phyloP scores from a whole-genome alignment of 2,329 filamentous ascomycete genomes.

The Pseudocercospora eumusae region DNA sequence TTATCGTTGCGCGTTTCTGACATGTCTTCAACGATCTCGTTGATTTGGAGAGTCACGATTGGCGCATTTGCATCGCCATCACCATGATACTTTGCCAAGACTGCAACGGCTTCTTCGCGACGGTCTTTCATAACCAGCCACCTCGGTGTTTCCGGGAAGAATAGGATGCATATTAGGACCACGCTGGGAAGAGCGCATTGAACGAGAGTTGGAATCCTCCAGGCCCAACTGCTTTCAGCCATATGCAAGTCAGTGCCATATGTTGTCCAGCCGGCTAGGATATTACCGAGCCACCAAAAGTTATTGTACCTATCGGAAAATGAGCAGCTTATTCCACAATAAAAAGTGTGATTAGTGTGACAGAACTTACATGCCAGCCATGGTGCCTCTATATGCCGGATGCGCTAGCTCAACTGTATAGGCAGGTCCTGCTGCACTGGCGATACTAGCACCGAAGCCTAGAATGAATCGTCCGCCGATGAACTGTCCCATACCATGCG shows the following conservation, averaged over 20 bases:
- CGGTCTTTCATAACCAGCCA: constrained; percentile 60
- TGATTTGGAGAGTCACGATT: constrained; percentile 41
- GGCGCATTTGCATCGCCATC: constrained; percentile 46
- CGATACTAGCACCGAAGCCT: constrained; percentile 54
- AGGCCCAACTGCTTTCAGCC: constrained; percentile 43
- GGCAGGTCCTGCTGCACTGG: constrained; percentile 60
- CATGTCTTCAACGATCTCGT: constrained; percentile 38
- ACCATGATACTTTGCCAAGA: constrained; percentile 62
- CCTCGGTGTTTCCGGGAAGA: constrained; percentile 62
- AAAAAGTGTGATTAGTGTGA: not conserved
- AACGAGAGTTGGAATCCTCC: constrained; percentile 46
- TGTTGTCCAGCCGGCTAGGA: constrained; percentile 52
- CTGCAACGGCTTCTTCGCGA: constrained; percentile 57
- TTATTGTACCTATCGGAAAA: constrained; percentile 38
- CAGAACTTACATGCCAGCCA: constrained; percentile 57
- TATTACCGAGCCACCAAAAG: constrained; percentile 52
- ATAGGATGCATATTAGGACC: constrained; percentile 48
- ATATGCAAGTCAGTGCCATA: constrained; percentile 28
- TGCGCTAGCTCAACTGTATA: constrained; percentile 64
- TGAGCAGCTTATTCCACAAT: not conserved
- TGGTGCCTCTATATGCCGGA: constrained; percentile 60
- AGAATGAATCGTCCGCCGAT: constrained; percentile 51
- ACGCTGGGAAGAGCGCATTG: constrained; percentile 48
- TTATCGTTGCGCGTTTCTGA: constrained; percentile 52
- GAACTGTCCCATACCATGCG: constrained; percentile 53